A percentile compares a stretch with the other conserved stretches of the same genome.
These are phyloP conservation scores for Lepiota venenata DNA, from an alignment of 768 basidiomycete genomes.

Conservation along the genomic window DNA sequence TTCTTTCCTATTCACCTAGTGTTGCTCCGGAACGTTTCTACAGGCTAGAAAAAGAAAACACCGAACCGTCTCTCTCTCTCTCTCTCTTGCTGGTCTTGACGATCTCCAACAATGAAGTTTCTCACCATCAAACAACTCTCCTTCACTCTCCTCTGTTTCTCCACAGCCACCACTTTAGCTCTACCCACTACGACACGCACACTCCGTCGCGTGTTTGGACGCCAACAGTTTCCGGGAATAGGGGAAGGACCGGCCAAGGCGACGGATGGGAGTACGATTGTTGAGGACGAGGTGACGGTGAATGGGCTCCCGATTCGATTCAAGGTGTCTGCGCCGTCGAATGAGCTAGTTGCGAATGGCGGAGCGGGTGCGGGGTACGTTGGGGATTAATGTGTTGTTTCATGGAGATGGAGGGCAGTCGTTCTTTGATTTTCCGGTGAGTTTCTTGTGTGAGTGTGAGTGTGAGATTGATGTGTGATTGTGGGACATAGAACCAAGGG, in stretches of 20 bases:
- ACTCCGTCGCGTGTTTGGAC: neutral
- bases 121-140: neutral
- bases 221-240: neutral
- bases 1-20: neutral
- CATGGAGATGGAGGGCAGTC: constrained; percentile 1
- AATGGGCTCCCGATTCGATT: neutral
- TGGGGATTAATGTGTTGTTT: neutral
- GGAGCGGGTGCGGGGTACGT: neutral
- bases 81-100: neutral
- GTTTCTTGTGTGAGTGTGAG: neutral
- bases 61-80: too few species aligned
- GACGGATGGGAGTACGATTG: neutral
- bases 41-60: neutral
- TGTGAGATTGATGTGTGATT: neutral
- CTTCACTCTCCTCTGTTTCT: neutral
- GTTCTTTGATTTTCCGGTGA: constrained; percentile 2
- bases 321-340: neutral
- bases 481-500: neutral
- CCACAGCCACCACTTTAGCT: neutral
- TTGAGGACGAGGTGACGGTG: neutral
- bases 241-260: neutral
- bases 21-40: neutral
- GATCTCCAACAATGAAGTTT: neutral
- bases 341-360: neutral
- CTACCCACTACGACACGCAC: neutral